Base-by-base conservation (phyloP, 306 rosid species). In the Bauhinia variegata region DNA sequence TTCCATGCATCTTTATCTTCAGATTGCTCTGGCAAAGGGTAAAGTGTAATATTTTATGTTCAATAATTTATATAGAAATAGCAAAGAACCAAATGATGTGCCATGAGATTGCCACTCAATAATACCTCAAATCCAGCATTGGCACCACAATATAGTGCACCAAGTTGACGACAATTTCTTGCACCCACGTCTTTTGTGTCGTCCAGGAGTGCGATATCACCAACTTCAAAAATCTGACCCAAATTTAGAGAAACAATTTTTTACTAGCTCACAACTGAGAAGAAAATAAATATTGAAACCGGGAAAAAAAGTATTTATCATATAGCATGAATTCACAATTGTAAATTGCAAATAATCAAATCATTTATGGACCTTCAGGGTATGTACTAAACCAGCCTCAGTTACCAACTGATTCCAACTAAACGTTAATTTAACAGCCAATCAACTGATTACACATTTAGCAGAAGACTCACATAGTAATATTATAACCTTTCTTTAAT, bases 101-200 rank as follows among this genome's bases (percentile, higher is more conserved):
- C 39, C 17, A 51, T 30, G 39, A 34, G 16, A 44, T 59, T 19
- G 31, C 53, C 18, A 28, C 7, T 53, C 13, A 73, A 59, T 65
- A 47, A 47, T 86, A 89, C 98, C 96, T 93, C 98, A 73, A 88
- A 89, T 67, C 98, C 97, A 5, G 98, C 95, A 63, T 75, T 86
- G 60, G 95, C 84, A 53, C 96, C 87, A 70, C 98, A 89, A 70
- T 84, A 83, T 19, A 88, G 74, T 4, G 98, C 98, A 63, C 88
- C 91, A 54, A 93, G 88, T 51, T 83, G 96, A 16, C 88, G 88
- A 55, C 38, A 63, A 81, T 93, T 93, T 84, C 75, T 77, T 67
- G 96, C 96, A 34, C 97, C 98, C 41, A 93, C 97, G 63, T 93
- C 96, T 47, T 71, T 87, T 11, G 63, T 63, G 72, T 78, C 85